Base-by-base conservation (phyloP, 106 monocot species). In the Vanilla planifolia region DNA sequence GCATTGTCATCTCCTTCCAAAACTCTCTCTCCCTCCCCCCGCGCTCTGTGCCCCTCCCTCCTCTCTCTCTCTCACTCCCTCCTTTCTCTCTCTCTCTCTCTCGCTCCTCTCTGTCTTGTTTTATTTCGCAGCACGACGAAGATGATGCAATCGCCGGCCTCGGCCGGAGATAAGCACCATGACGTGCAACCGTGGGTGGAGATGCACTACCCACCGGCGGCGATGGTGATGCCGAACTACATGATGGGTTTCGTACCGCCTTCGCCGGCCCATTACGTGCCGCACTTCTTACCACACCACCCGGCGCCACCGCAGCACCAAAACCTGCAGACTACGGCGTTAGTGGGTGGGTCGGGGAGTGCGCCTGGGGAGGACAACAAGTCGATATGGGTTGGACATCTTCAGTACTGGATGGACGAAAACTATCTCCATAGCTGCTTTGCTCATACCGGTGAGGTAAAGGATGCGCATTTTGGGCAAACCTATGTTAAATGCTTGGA, bases 321-420 rank as follows among this genome's bases (percentile, higher is more conserved):
- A 33, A 43, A 34, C 44, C 48, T 13, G n/a, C 26, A 41, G 23
- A 45, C 39, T 11, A 0, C 17, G 11, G 6, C 22, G 23, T 42
- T 37, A 25, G 46, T 20, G 5, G 7, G 48, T 33, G 57, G 22
- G 8, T 45, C 24, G 43, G 55, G 40, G 36, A 27, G 16, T 35
- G 44, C 6, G 25, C 46, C 61, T 41, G 62, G 45, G 53, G 86
- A 88, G 23, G 82, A 88, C 63, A 88, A 79, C 68, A 75, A 59
- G 67, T 79, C 88, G 43, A 58, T 88, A 0, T 88, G 82, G 88
- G 73, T 88, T 5, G 88, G 88, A 63, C 79, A 88, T 61, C 73
- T 88, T 42, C 76, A 70, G 40, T 88, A 76, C 50, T 88, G 82
- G 88, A 88, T 88, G 88, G 88, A 88, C 51, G 88, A 88, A 64